phyloP scores from a whole-genome alignment of 352 stramenopile genomes.

The Globisporangium camurandrum region DNA sequence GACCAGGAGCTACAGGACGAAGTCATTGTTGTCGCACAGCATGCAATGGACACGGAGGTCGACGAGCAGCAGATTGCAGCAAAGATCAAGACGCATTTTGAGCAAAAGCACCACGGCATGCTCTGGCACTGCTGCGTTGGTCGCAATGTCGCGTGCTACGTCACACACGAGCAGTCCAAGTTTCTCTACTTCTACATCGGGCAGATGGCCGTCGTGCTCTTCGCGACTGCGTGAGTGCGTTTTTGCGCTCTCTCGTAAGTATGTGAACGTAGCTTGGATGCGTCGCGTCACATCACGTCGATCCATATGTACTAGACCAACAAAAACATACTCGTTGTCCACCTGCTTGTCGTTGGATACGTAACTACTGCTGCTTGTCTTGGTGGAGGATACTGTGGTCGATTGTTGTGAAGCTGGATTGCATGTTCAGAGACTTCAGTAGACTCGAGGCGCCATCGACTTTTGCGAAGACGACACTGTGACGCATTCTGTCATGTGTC shows the following conservation, averaged over 20 bases:
- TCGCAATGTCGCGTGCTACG: slow-evolving; percentile 91
- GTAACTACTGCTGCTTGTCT: too few relatives aligned
- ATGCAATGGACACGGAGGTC: slow-evolving; percentile 70
- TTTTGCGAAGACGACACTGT: too few relatives aligned
- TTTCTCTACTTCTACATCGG: slow-evolving; percentile 97
- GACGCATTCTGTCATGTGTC: too few relatives aligned
- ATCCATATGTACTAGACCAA: too few relatives aligned
- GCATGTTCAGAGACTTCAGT: too few relatives aligned
- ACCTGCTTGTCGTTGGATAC: too few relatives aligned
- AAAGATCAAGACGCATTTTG: slow-evolving; percentile 89
- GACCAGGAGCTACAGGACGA: slow-evolving; percentile 82
- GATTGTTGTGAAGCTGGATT: too few relatives aligned
- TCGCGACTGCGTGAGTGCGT: slow-evolving; percentile 65
- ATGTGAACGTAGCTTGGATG: too few relatives aligned
- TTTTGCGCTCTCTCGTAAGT: background rate
- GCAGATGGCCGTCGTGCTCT: slow-evolving; percentile 91
- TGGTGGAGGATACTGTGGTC: too few relatives aligned
- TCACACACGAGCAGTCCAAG: slow-evolving; percentile 92
- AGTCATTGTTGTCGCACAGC: slow-evolving; percentile 69
- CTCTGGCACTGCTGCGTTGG: slow-evolving; percentile 94
- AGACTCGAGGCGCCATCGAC: too few relatives aligned
- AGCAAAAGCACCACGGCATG: slow-evolving; percentile 88
- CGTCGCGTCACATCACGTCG: too few relatives aligned
- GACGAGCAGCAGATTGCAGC: slow-evolving; percentile 88
- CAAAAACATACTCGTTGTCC: too few relatives aligned